phyloP scores from a whole-genome alignment of 192 early-diverging fungal species.

The Spinellus fusiger region DNA sequence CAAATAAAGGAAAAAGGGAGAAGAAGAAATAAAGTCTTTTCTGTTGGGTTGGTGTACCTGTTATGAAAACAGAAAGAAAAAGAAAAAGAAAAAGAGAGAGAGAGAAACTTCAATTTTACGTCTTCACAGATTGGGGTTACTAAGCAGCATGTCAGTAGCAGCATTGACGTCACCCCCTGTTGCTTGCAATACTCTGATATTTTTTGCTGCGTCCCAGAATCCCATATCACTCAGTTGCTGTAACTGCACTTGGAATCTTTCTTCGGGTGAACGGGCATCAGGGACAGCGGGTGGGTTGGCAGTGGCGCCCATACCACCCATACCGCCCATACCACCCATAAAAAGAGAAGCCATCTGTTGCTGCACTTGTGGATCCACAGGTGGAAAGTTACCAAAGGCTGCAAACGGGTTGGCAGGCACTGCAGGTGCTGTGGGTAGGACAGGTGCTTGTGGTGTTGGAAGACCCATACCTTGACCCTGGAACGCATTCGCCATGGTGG shows the following conservation, averaged over 20 bases:
- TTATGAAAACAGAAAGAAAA: background rate
- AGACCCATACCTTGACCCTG: slow-evolving; percentile 19
- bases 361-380: slow-evolving; percentile 26
- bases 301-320: slow-evolving; percentile 7
- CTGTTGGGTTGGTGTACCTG: no score
- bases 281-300: slow-evolving; percentile 23
- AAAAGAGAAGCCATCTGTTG: slow-evolving; percentile 31
- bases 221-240: slow-evolving; percentile 94
- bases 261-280: slow-evolving; percentile 44
- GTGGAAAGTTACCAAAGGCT: slow-evolving; percentile 24
- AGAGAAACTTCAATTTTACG: background rate
- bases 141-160: slow-evolving; percentile 85
- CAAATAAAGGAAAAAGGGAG: no score
- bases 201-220: slow-evolving; percentile 82
- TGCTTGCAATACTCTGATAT: slow-evolving; percentile 79
- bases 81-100: background rate
- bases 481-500: slow-evolving; percentile 53
- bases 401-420: slow-evolving; percentile 44
- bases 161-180: slow-evolving; percentile 88
- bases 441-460: slow-evolving; percentile 24
- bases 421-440: slow-evolving; percentile 22
- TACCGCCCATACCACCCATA: slow-evolving; percentile 11
- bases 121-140: slow-evolving; percentile 28
- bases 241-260: slow-evolving; percentile 69
- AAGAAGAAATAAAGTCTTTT: no score